Evolutionary conservation across 1,139 yeast species (phyloP), one percentile per base, ranked within the genome.

Genomic region (Kluyveromyces sp.): DNA sequence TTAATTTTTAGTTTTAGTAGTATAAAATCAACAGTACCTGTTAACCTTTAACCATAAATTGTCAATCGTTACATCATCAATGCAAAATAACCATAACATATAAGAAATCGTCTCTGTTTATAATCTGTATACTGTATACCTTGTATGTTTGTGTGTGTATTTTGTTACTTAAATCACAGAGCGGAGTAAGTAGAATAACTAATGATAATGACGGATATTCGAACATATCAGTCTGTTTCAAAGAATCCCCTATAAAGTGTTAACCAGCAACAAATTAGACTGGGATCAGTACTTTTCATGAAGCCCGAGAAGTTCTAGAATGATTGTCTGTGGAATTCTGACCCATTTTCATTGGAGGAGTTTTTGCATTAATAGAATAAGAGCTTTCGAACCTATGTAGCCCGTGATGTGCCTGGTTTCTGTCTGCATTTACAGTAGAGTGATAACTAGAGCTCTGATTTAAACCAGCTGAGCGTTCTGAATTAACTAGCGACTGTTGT

Each of bases 301-400:
- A 15, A 30, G 10, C 31, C 27, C 38, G n/a, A 10, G 8, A 15
- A 30, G 10, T 25, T 28, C 38, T 32, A 8, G 38, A 6, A 8
- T 8, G 10, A 42, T n/a, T 8, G 4, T 30, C 26, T 15, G 41
- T 10, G 21, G 27, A 7, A 29, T 39, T 27, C 15, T 37, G 41
- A 6, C 41, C n/a, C 7, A 43, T 32, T 25, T 21, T 26, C n/a
- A 43, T 37, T 33, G 45, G 45, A 7, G 37, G 36, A 8, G 42
- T 43, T 26, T 25, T 27, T 2, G 45, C 34, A 27, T 43, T 43
- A 21, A 28, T 33, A 7, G 45, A 43, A 37, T 43, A 43, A 2
- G 45, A 43, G 38, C 40, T 43, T 38, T 43, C 45, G 38, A 43
- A 43, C 8, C 15, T 42, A 25, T 35, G 30, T 4, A 40, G 8